Base-by-base conservation (phyloP, 176 grass and related monocot genomes). In the Oryza punctata region DNA sequence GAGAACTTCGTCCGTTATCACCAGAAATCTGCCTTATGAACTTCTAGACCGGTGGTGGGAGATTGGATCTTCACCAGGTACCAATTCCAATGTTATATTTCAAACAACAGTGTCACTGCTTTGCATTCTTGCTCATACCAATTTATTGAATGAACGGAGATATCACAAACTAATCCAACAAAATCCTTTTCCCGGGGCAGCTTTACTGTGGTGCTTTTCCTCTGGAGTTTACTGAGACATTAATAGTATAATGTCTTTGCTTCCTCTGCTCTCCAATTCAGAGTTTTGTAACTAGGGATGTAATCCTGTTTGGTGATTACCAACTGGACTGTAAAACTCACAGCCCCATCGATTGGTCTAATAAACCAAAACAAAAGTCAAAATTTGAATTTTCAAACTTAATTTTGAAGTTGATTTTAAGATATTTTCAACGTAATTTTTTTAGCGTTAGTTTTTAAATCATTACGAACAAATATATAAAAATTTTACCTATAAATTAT, bases 21-120 rank as follows among this genome's bases (percentile, higher is more conserved):
- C 89, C 86, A 13, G 92, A 91, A 79, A 85, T 91, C 64, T 94
- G 92, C 80, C 65, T 91, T 82, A 47, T 81, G 35, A 94, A 86
- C 63, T 91, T 89, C 80, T 91, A 89, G 30, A 68, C 60, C 0
- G 72, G 15, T 49, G 46, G 21, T 10, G 77, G 89, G 66, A 84
- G 68, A 37, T 77, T 91, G 75, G 84, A 86, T 67, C 86, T 85
- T 81, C 92, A 94, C 84, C 68, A 94, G 92, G 92, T 91, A 84
- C 12, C 23, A 26, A 73, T 64, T 76, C 11, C 18, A 12, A 3
- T 37, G 27, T 21, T 67, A 81, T 87, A 7, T 19, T 81, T 46
- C 2, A 13, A 25, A 50, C 9, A 28, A 26, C 2, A 68, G 47
- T 73, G 61, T 74, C 69, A 63, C 4, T 46, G 14, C 11, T 7